Base-by-base conservation (phyloP, 805 yeast species). In the Scheffersomyces ergatensis region DNA sequence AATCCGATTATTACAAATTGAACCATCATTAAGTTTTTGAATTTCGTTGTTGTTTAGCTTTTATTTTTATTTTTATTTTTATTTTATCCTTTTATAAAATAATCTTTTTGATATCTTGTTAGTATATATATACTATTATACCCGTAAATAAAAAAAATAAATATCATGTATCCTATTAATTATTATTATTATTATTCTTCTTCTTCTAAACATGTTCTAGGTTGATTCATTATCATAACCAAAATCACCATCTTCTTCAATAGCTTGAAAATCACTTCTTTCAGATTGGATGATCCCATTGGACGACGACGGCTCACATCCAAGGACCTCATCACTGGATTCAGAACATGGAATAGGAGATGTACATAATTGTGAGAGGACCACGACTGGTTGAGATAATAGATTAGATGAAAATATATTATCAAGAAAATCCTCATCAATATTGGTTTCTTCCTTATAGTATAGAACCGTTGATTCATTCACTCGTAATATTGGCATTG, bases 1-100 rank as follows among this genome's bases (percentile, higher is more conserved):
- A 40, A 50, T 52, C 16, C 56, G 48, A 30, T 49, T 62, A 39
- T 55, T 66, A 44, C 65, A 62, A 40, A 37, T 50, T 7, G 57
- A 49, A 34, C 70, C 72, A 12, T 53, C 64, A 9, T 40, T 42
- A 21, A 38, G 24, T 21, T 21, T 21, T n/a, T n/a, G n/a, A n/a
- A n/a, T n/a, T n/a, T n/a, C n/a, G n/a, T n/a, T n/a, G n/a, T n/a
- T n/a, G n/a, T n/a, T n/a, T n/a, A n/a, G n/a, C n/a, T n/a, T n/a
- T n/a, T n/a, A n/a, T n/a, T n/a, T n/a, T n/a, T n/a, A n/a, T n/a
- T n/a, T n/a, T n/a, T n/a, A n/a, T n/a, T n/a, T n/a, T n/a, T n/a
- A n/a, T n/a, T n/a, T n/a, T n/a, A n/a, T n/a, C n/a, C n/a, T n/a
- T n/a, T n/a, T n/a, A n/a, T n/a, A n/a, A n/a, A n/a, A n/a, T n/a